These are phyloP conservation scores for Cladobotryum mycophilum DNA, from an alignment of 2,329 filamentous ascomycete genomes.

Conservation along the genomic window DNA sequence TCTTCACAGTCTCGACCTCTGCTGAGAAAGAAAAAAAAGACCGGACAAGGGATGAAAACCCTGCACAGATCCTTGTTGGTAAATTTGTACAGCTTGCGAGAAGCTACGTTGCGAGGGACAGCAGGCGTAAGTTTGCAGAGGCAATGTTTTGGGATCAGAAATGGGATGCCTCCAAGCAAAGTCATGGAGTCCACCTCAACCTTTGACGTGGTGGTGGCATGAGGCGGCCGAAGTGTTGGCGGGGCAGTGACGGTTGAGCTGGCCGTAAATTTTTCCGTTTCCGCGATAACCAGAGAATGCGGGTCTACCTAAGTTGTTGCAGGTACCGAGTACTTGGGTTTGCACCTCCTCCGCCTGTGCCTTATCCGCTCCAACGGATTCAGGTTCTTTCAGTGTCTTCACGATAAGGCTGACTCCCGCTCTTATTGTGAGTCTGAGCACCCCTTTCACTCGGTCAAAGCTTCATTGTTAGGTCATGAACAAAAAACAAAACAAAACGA, in stretches of 20 bases:
- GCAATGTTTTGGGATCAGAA: neutral
- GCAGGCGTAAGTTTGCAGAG: conserved; percentile 1
- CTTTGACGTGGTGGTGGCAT: conserved; percentile 11
- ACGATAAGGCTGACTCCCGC: neutral
- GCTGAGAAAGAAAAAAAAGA: neutral
- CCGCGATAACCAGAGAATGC: conserved; percentile 1
- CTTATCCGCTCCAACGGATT: no score
- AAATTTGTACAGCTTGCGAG: neutral
- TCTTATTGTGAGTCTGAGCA: no score
- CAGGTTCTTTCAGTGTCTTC: no score
- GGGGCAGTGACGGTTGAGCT: conserved; percentile 8
- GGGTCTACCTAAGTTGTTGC: neutral
- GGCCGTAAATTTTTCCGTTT: conserved; percentile 26
- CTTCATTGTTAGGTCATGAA: no score
- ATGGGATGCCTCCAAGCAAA: conserved; percentile 11
- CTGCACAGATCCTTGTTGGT: neutral
- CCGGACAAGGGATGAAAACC: neutral
- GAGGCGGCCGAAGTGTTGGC: conserved; percentile 9
- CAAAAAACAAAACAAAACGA: no score
- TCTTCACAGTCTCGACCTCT: conserved; percentile 6
- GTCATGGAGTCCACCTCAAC: conserved; percentile 10
- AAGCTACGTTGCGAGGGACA: neutral
- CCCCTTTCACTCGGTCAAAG: no score
- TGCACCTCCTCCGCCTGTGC: no score
- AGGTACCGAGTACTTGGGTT: neutral